These are phyloP conservation scores for Volvox carteri DNA, from an alignment of 163 green algal genomes.

Conservation along the genomic window DNA sequence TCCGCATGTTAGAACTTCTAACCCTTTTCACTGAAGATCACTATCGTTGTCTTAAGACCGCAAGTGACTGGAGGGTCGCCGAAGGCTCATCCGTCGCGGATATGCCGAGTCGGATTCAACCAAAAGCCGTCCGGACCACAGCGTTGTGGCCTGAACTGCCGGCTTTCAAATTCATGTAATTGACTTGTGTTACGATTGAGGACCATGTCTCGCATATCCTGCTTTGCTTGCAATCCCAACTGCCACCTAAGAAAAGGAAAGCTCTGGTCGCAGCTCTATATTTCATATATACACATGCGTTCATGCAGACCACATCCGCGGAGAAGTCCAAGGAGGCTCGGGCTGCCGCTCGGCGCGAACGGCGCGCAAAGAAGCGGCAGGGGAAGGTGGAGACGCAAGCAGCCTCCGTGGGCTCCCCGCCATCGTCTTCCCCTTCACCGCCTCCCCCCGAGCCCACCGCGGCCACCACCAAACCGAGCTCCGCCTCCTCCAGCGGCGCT, in stretches of 20 bases:
- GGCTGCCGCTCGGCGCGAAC: constrained; percentile 20
- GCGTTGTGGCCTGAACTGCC: not conserved
- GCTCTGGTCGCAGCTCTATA: no score
- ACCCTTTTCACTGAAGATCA: no score
- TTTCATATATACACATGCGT: no score
- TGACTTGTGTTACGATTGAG: no score
- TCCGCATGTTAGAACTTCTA: no score
- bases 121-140: no score
- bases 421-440: not conserved
- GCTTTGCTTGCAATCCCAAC: no score
- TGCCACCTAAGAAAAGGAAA: no score
- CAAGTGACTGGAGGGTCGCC: no score
- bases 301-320: not conserved
- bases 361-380: constrained; percentile 28
- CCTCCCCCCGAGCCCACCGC: not conserved
- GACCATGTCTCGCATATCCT: not conserved
- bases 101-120: not conserved
- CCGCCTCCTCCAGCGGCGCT: not conserved
- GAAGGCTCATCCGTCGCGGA: not conserved
- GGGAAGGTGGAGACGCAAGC: constrained; percentile 1
- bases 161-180: no score
- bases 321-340: constrained; percentile 44
- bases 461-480: not conserved
- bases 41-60: no score
- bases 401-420: not conserved